These are phyloP conservation scores for Aspergillus carbonarius DNA, from an alignment of 2,329 filamentous ascomycete genomes.

Conservation along the genomic window DNA sequence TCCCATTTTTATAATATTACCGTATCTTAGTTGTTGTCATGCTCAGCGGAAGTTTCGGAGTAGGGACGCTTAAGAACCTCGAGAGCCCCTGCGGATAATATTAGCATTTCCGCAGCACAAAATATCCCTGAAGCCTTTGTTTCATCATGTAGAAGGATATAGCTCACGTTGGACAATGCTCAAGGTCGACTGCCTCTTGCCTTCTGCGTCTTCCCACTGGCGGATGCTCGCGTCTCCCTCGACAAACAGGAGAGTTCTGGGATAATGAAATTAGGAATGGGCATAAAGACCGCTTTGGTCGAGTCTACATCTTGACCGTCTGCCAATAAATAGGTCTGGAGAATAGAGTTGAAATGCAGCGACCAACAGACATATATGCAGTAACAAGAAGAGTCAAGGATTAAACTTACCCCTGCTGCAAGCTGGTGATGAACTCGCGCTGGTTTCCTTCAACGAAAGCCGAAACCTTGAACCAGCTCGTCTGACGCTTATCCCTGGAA, in stretches of 20 bases:
- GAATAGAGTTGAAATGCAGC: not conserved
- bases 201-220: slow-evolving; percentile 67
- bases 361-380: not conserved
- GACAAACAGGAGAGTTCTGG: slow-evolving; percentile 73
- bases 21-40: slow-evolving; percentile 14
- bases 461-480: slow-evolving; percentile 81
- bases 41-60: slow-evolving; percentile 6
- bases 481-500: slow-evolving; percentile 66
- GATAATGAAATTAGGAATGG: slow-evolving; percentile 12
- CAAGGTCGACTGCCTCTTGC: slow-evolving; percentile 61
- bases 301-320: too few species aligned
- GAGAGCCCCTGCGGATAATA: slow-evolving; percentile 25
- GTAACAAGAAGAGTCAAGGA: not conserved
- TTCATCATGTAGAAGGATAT: not conserved
- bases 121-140: not conserved
- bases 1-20: not conserved
- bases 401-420: slow-evolving; percentile 83
- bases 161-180: slow-evolving; percentile 77
- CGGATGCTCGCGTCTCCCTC: slow-evolving; percentile 77
- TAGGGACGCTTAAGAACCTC: slow-evolving; percentile 37
- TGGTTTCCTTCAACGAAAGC: slow-evolving; percentile 69
- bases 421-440: slow-evolving; percentile 68
- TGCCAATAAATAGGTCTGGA: not conserved
- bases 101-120: not conserved
- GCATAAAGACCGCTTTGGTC: not conserved